Base-by-base conservation (phyloP, 306 rosid species). In the Glycine latifolia region DNA sequence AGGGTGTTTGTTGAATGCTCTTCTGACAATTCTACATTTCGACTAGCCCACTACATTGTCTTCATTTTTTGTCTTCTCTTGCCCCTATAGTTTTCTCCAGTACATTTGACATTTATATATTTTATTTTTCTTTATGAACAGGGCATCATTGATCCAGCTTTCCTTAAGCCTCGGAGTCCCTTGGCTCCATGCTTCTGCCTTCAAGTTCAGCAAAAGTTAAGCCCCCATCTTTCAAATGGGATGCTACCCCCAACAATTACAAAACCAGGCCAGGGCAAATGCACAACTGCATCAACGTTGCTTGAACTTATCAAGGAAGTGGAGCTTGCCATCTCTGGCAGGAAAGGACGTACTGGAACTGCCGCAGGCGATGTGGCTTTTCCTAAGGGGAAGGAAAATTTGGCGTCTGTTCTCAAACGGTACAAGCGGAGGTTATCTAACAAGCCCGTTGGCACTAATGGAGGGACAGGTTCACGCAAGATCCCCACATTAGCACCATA, bases 351-450 rank as follows among this genome's bases (percentile, higher is more conserved):
- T 26, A 87, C 91, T 0, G 98, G 99, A 59, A 96, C 99, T 26
- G 97, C 92, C 14, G 99, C 98, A 0, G 98, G 99, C 12, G 98
- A 93, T 35, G 99, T 95, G 37, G 99, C 99, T 65, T 93, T 93
- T 83, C 99, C 97, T 0, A 89, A 16, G 86, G 99, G 98, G 61
- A 96, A 92, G 83, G 91, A 92, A 71, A 96, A 93, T 80, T 76
- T 96, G 81, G 91, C 95, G 0, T 91, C 99, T 15, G 99, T 96
- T 71, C 97, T 96, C 80, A 96, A 96, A 86, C 93, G 99, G 39
- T 96, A 93, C 88, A 93, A 88, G 88, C 91, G 97, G 1, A 87
- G 97, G 33, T 82, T 96, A 78, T 87, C 97, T 71, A 89, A 80
- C 87, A 93, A 91, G 71, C 71, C 92, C 0, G 73, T 67, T 59